These are phyloP conservation scores for Cryptosporidium muris DNA, from an alignment of 169 alveolate genomes.

Conservation along the genomic window DNA sequence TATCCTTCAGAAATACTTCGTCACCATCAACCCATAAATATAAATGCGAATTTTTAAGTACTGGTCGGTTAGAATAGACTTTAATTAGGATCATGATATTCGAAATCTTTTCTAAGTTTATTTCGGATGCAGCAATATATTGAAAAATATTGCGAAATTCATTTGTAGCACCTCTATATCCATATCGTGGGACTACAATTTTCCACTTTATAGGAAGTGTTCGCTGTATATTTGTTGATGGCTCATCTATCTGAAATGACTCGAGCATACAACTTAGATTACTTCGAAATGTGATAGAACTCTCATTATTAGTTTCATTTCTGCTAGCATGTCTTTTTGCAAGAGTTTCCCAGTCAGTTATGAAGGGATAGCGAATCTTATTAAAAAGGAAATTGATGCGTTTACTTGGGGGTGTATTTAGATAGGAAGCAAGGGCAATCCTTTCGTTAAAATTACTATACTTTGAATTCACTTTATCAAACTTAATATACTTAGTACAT, in stretches of 20 bases:
- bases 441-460: constrained; percentile 14
- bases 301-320: background rate
- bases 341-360: constrained; percentile 48
- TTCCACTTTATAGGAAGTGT: background rate
- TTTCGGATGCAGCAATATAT: background rate
- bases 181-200: constrained; percentile 21
- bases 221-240: background rate
- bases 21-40: constrained; percentile 40
- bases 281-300: background rate
- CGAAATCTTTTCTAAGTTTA: background rate
- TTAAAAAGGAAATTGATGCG: constrained; percentile 42
- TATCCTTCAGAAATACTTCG: background rate
- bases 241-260: background rate
- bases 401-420: constrained; percentile 50
- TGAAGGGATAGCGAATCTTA: constrained; percentile 49
- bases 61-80: constrained; percentile 3
- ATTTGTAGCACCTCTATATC: constrained; percentile 43
- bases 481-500: background rate
- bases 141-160: background rate
- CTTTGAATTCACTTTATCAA: background rate
- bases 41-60: constrained; percentile 22
- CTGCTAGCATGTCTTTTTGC: background rate
- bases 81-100: constrained; percentile 20
- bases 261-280: background rate
- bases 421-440: background rate